Conservation (phyloP, 1,139 yeast species). For the Sporopachydermia cereana region DNA sequence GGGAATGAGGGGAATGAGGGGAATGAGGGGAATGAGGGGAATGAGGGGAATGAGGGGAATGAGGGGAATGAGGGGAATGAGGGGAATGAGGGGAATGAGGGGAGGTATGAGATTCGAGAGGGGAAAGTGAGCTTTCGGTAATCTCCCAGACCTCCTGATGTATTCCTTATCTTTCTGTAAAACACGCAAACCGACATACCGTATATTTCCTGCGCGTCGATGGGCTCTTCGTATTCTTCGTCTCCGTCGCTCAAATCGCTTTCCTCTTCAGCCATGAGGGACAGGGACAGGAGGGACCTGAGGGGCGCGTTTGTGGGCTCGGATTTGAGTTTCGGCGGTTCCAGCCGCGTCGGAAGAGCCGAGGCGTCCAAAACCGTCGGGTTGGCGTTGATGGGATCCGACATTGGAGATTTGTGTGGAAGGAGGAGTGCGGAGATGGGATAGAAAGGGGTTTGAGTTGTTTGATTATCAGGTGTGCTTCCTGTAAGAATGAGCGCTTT, state of each 20-base stretch:
- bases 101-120: too few relatives aligned
- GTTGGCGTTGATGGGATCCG: conserved; percentile 83
- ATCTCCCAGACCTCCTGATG: conserved; percentile 36
- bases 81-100: too few relatives aligned
- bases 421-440: not conserved
- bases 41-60: too few relatives aligned
- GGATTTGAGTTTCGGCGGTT: conserved; percentile 16
- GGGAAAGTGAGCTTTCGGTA: too few relatives aligned
- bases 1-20: too few relatives aligned
- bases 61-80: too few relatives aligned
- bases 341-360: conserved; percentile 59
- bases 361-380: conserved; percentile 75
- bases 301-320: conserved; percentile 6
- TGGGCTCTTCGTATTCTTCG: conserved; percentile 45
- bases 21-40: too few relatives aligned
- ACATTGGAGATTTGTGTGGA: conserved; percentile 22
- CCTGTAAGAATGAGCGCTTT: too few relatives aligned
- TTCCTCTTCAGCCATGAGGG: conserved; percentile 12
- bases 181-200: conserved; percentile 21
- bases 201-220: conserved; percentile 68
- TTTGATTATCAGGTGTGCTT: too few relatives aligned
- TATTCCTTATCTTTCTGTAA: conserved; percentile 6
- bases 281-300: conserved; percentile 10
- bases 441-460: too few relatives aligned
- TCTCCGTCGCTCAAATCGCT: conserved; percentile 15